phyloP scores from a whole-genome alignment of 371 early-diverging fungal genomes.

The Nematocida sp. region DNA sequence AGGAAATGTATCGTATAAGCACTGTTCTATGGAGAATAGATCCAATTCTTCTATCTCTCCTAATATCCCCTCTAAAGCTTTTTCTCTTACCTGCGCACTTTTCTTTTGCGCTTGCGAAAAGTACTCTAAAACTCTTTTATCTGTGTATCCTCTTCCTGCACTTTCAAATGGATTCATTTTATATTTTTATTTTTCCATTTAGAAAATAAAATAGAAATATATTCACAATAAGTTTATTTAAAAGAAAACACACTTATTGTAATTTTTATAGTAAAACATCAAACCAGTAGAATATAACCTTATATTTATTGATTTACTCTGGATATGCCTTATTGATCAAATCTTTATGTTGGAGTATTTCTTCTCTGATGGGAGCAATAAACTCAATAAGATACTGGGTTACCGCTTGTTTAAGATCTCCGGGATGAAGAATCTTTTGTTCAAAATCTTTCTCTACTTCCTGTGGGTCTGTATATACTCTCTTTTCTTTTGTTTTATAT shows the following conservation, averaged over 20 bases:
- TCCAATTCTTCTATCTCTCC: constrained; percentile 12
- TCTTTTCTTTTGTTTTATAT: constrained; percentile 68
- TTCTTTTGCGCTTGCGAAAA: constrained; percentile 42
- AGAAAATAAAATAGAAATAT: too few species aligned
- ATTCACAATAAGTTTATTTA: too few species aligned
- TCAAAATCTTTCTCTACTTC: constrained; percentile 78
- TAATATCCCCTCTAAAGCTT: constrained; percentile 23
- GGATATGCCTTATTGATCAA: constrained; percentile 69
- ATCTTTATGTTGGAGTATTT: constrained; percentile 68
- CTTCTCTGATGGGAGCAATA: constrained; percentile 81
- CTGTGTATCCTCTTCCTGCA: constrained; percentile 1
- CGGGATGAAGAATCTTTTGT: constrained; percentile 81
- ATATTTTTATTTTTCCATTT: too few species aligned
- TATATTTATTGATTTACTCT: neutral
- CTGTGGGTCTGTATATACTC: constrained; percentile 71
- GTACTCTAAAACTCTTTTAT: constrained; percentile 18
- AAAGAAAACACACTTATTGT: too few species aligned
- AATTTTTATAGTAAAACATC: too few species aligned
- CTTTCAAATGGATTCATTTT: constrained; percentile 49
- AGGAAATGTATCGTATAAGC: constrained; percentile 40
- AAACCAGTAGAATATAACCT: too few species aligned
- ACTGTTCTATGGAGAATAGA: constrained; percentile 29
- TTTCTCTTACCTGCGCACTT: constrained; percentile 3
- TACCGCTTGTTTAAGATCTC: constrained; percentile 86
- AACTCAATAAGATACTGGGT: constrained; percentile 77